Conservation (phyloP, 805 yeast species). For the Spathaspora passalidarum region DNA sequence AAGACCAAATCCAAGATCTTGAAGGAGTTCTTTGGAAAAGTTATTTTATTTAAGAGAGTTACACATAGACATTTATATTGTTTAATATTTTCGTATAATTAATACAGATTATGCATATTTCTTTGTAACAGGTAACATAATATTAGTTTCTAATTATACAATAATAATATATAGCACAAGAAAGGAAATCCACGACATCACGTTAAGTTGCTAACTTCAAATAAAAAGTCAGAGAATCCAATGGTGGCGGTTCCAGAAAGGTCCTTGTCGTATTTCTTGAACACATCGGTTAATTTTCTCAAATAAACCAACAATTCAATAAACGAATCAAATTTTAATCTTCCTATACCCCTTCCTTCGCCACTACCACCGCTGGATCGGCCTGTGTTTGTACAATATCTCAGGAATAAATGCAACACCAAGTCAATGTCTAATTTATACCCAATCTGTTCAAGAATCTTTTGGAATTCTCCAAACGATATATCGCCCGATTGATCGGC, state of each 20-base stretch:
- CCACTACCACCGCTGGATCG: constrained; percentile 31
- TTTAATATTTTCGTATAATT: not conserved
- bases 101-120: not conserved
- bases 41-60: constrained; percentile 54
- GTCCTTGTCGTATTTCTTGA: constrained; percentile 73
- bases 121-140: too few species aligned
- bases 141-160: not conserved
- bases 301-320: constrained; percentile 78
- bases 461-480: constrained; percentile 62
- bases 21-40: constrained; percentile 95
- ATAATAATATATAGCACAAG: not conserved
- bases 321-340: constrained; percentile 73
- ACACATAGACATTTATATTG: not conserved
- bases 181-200: constrained; percentile 7
- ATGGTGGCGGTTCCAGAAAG: constrained; percentile 71
- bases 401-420: constrained; percentile 55
- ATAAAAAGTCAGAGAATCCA: constrained; percentile 63
- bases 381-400: constrained; percentile 27
- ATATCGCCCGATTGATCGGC: constrained; percentile 56
- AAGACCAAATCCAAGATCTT: constrained; percentile 79
- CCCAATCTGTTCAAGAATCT: constrained; percentile 62
- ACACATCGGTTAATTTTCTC: constrained; percentile 71
- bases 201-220: constrained; percentile 42
- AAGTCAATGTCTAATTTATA: constrained; percentile 57
- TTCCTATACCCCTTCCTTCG: constrained; percentile 28